Evolutionary conservation across 495 filamentous ascomycete genomes (phyloP).

Genomic region (Hypomontagnella submonticulosa): DNA sequence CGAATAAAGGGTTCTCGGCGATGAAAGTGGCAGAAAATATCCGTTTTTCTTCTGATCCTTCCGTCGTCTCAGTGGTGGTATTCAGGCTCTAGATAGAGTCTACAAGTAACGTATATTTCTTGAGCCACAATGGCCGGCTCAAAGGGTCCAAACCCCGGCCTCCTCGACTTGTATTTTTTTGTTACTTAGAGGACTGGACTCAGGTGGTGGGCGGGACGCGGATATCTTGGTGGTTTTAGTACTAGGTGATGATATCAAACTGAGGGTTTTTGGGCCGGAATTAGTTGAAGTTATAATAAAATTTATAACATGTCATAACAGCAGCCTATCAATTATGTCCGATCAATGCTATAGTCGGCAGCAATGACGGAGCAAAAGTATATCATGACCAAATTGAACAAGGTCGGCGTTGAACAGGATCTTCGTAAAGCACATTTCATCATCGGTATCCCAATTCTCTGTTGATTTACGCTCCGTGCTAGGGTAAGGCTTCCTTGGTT

Average conservation of each 20-base stretch:
- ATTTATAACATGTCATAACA: conserved; percentile 30
- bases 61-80: conserved; percentile 1
- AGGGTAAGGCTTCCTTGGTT: neutral
- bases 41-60: conserved; percentile 14
- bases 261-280: conserved; percentile 18
- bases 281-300: conserved; percentile 40
- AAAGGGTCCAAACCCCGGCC: neutral
- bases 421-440: neutral
- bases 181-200: conserved; percentile 30
- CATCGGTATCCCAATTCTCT: neutral
- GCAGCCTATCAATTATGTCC: neutral
- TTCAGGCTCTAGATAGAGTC: conserved; percentile 19
- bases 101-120: conserved; percentile 24
- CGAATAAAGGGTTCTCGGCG: conserved; percentile 43
- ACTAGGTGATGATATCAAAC: conserved; percentile 35
- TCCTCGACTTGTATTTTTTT: conserved; percentile 28
- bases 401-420: neutral
- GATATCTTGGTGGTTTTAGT: conserved; percentile 17
- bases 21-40: conserved; percentile 36
- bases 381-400: neutral
- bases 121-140: conserved; percentile 8
- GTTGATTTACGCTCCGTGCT: no score
- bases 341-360: no score
- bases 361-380: neutral
- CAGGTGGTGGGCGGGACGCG: conserved; percentile 17